A percentile compares a stretch with the other conserved stretches of the same genome.
Evolutionary conservation across 2,329 filamentous ascomycete species (phyloP).

Genomic region (Dichotomopilus funicola): DNA sequence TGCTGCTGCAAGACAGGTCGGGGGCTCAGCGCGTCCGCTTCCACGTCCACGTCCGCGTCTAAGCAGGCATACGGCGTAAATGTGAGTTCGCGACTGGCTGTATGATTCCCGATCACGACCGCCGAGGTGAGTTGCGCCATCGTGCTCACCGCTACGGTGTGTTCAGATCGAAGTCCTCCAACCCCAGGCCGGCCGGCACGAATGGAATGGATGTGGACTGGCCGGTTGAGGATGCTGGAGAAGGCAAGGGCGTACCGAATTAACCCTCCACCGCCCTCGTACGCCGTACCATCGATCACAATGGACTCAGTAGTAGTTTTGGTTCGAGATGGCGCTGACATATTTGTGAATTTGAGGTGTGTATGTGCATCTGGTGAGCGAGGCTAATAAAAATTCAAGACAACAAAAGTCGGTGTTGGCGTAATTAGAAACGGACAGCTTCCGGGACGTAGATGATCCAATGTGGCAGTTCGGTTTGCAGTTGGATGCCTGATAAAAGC

Average conservation of each 20-base stretch:
- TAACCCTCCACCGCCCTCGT: not conserved
- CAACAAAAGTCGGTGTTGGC: not conserved
- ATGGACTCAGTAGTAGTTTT: not conserved
- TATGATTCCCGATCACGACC: not conserved
- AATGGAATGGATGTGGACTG: not conserved
- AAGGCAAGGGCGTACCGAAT: not conserved
- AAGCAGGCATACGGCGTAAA: not conserved
- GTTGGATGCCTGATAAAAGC: too few relatives aligned
- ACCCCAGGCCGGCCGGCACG: not conserved
- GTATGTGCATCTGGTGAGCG: not conserved
- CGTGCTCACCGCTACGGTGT: not conserved
- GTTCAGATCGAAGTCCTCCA: not conserved
- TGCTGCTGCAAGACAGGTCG: not conserved
- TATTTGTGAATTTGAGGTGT: not conserved
- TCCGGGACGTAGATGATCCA: not conserved
- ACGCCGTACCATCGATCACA: not conserved
- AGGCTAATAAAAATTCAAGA: not conserved
- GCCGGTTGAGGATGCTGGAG: not conserved
- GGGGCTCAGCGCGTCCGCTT: not conserved
- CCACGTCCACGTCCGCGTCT: too few relatives aligned
- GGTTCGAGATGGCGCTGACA: not conserved
- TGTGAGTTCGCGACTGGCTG: not conserved
- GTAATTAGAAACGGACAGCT: not conserved
- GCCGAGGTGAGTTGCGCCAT: not conserved
- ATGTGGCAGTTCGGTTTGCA: too few relatives aligned